Evolutionary conservation across 441 rosid genomes (phyloP).

Genomic region (Macaranga tanarius): DNA sequence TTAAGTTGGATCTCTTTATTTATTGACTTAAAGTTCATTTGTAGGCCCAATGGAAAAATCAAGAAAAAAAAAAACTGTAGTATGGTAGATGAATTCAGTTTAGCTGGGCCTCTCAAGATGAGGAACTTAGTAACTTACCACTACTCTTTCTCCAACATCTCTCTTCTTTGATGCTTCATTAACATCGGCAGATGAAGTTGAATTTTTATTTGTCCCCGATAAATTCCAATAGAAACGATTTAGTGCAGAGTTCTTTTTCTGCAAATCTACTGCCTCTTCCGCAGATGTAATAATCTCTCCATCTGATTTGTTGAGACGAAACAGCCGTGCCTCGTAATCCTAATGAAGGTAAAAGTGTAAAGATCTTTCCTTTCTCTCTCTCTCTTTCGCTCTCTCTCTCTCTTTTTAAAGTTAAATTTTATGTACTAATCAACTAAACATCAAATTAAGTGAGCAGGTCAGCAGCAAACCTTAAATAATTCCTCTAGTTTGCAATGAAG

Average conservation of each 20-base stretch:
- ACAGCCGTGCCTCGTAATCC: constrained; percentile 92
- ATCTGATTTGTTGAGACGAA: constrained; percentile 71
- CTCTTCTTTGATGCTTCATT: constrained; percentile 56
- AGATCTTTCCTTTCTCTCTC: background rate
- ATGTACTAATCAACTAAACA: background rate
- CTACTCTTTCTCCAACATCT: constrained; percentile 62
- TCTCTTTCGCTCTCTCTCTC: background rate
- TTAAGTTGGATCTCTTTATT: background rate
- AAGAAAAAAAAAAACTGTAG: background rate
- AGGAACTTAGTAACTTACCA: constrained; percentile 54
- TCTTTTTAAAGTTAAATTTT: background rate
- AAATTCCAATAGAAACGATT: constrained; percentile 83
- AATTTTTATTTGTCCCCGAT: constrained; percentile 46
- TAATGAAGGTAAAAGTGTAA: constrained; percentile 32
- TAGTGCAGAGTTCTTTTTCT: constrained; percentile 74
- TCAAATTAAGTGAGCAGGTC: constrained; percentile 22
- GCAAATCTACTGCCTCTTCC: constrained; percentile 78
- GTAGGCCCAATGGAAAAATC: background rate
- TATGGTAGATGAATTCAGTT: background rate
- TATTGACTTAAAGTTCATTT: background rate
- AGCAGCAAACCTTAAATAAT: constrained; percentile 66
- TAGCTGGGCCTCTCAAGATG: background rate
- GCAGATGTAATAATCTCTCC: constrained; percentile 72
- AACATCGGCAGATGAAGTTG: constrained; percentile 34
- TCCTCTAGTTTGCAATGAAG: constrained; percentile 86